Percentiles rank a stretch among this genome's conserved stretches.
These are phyloP conservation scores for Citrus glauca DNA, from an alignment of 345 rosid genomes.

Conservation along the genomic window DNA sequence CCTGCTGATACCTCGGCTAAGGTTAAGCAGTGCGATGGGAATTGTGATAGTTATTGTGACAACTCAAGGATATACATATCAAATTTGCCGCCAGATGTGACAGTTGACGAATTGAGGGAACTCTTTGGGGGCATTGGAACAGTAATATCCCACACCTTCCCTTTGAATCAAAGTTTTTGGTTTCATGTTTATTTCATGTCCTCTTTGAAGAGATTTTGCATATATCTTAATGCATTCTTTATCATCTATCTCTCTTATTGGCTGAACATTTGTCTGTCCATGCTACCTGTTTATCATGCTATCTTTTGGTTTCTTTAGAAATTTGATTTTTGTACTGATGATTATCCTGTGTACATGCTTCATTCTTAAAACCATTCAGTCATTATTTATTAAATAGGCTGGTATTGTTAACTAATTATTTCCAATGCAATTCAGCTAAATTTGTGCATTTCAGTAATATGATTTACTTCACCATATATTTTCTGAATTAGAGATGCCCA, in stretches of 20 bases:
- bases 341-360: neutral
- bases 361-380: neutral
- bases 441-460: neutral
- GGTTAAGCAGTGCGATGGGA: constrained; percentile 84
- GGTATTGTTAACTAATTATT: neutral
- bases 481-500: neutral
- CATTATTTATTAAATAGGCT: neutral
- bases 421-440: neutral
- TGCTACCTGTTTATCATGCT: neutral
- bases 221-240: neutral
- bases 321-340: neutral
- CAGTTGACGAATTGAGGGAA: constrained; percentile 75
- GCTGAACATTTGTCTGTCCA: neutral
- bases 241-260: neutral
- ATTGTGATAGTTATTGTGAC: constrained; percentile 83
- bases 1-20: constrained; percentile 41
- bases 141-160: constrained; percentile 47
- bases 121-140: constrained; percentile 99
- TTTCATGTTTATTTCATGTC: neutral
- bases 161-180: constrained; percentile 4
- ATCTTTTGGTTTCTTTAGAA: neutral
- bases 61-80: constrained; percentile 93
- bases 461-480: neutral
- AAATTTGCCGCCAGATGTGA: constrained; percentile 93
- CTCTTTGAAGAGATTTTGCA: neutral